Percentiles rank a stretch among this genome's conserved stretches.
Conservation (phyloP, 2,329 filamentous ascomycete genomes). For the Diaporthe capsici region DNA sequence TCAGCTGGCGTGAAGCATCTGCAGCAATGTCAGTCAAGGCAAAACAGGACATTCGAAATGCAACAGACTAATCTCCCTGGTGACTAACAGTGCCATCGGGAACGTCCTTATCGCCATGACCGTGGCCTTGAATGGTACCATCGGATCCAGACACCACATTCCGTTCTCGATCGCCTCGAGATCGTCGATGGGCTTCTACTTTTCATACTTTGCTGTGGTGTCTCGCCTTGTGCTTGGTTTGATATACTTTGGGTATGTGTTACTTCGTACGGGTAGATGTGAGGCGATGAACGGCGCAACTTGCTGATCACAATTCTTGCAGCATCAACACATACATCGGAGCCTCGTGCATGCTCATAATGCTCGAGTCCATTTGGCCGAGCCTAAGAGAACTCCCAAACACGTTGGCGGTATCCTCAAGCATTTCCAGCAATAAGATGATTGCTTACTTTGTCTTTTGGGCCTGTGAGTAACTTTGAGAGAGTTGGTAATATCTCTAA, state of each 20-base stretch:
- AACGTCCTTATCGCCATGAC: slow-evolving; percentile 61
- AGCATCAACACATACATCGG: slow-evolving; percentile 47
- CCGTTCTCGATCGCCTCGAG: slow-evolving; percentile 59
- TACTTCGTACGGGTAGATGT: too few relatives aligned
- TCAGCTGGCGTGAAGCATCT: slow-evolving; percentile 46
- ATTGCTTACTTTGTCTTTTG: slow-evolving; percentile 63
- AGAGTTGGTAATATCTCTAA: background rate
- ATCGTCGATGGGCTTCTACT: slow-evolving; percentile 57
- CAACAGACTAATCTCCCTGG: background rate
- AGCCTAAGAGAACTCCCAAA: slow-evolving; percentile 56
- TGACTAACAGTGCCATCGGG: slow-evolving; percentile 37
- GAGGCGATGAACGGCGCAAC: background rate
- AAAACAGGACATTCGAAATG: background rate
- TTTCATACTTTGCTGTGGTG: slow-evolving; percentile 54
- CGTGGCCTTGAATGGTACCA: slow-evolving; percentile 59
- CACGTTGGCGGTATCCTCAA: slow-evolving; percentile 52
- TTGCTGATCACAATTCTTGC: background rate
- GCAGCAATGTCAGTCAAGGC: slow-evolving; percentile 44
- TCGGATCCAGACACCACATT: slow-evolving; percentile 51
- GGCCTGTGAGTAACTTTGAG: slow-evolving; percentile 47
- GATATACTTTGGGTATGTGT: slow-evolving; percentile 54
- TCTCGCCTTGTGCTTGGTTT: slow-evolving; percentile 59
- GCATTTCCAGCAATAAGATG: slow-evolving; percentile 54
- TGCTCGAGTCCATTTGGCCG: slow-evolving; percentile 57
- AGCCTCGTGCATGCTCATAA: slow-evolving; percentile 46